phyloP scores from a whole-genome alignment of 345 rosid genomes.

The Gossypium longicalyx region DNA sequence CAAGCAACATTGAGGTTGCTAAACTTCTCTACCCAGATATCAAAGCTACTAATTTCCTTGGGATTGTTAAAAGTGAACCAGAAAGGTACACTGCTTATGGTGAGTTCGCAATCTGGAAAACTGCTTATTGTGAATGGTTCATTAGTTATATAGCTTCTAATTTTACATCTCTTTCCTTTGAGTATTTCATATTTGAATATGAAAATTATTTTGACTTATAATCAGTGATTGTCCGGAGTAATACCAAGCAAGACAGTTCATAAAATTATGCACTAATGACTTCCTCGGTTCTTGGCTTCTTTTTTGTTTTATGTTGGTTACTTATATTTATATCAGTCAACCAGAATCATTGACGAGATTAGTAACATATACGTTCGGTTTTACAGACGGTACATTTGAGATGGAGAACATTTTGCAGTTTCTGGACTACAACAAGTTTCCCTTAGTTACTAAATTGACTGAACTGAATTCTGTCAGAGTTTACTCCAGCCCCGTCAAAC shows the following conservation, averaged over 20 bases:
- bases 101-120: neutral
- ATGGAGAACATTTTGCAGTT: constrained; percentile 55
- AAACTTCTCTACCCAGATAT: constrained; percentile 55
- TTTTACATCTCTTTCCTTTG: neutral
- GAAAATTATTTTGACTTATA: neutral
- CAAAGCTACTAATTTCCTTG: constrained; percentile 42
- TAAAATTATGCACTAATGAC: neutral
- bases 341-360: neutral
- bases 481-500: constrained; percentile 67
- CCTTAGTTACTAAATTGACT: constrained; percentile 66
- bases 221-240: neutral
- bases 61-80: constrained; percentile 76
- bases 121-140: neutral
- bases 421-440: constrained; percentile 69
- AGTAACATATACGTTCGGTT: constrained; percentile 16
- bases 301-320: neutral
- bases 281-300: neutral
- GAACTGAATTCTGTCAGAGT: constrained; percentile 68
- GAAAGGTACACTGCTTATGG: constrained; percentile 67
- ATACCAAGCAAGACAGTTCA: neutral
- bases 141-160: neutral
- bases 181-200: neutral
- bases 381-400: constrained; percentile 61
- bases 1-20: constrained; percentile 40
- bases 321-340: neutral